Evolutionary conservation across 495 filamentous ascomycete genomes (phyloP).

Genomic region (Xeromyces bisporus): DNA sequence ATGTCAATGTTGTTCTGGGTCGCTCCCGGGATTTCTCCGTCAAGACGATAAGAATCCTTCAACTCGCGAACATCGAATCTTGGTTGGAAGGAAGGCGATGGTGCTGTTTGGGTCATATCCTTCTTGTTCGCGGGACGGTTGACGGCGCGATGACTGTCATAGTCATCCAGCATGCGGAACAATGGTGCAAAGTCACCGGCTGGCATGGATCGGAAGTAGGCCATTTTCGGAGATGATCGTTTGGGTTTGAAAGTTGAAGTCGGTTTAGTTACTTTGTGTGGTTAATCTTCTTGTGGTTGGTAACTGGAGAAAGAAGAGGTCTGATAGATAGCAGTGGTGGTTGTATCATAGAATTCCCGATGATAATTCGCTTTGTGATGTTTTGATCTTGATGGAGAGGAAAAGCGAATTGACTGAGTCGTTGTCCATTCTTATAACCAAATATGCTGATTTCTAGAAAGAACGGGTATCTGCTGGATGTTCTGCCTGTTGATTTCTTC

Average conservation of each 20-base stretch:
- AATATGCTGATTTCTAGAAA: too few species aligned
- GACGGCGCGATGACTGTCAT: slow-evolving; percentile 36
- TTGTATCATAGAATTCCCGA: too few species aligned
- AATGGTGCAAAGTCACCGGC: slow-evolving; percentile 43
- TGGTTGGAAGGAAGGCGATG: slow-evolving; percentile 39
- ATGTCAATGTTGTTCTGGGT: slow-evolving; percentile 62
- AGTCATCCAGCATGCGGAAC: slow-evolving; percentile 65
- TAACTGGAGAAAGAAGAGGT: background rate
- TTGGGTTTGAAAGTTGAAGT: too few species aligned
- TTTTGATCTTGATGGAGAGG: too few species aligned
- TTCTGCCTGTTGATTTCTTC: too few species aligned
- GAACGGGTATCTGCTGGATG: too few species aligned
- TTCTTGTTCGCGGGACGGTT: slow-evolving; percentile 7
- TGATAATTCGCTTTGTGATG: too few species aligned
- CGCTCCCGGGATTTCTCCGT: slow-evolving; percentile 77
- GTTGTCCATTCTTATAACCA: too few species aligned
- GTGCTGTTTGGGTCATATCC: too few species aligned
- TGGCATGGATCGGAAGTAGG: too few species aligned
- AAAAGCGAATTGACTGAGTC: too few species aligned
- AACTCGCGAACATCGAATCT: slow-evolving; percentile 70
- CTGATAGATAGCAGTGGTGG: too few species aligned
- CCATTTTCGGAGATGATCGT: background rate
- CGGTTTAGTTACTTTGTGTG: background rate
- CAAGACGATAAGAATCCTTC: slow-evolving; percentile 52
- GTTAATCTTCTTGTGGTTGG: background rate